Evolutionary conservation across 2,329 filamentous ascomycete genomes (phyloP).

Genomic region (Aspergillus pseudoterreus): DNA sequence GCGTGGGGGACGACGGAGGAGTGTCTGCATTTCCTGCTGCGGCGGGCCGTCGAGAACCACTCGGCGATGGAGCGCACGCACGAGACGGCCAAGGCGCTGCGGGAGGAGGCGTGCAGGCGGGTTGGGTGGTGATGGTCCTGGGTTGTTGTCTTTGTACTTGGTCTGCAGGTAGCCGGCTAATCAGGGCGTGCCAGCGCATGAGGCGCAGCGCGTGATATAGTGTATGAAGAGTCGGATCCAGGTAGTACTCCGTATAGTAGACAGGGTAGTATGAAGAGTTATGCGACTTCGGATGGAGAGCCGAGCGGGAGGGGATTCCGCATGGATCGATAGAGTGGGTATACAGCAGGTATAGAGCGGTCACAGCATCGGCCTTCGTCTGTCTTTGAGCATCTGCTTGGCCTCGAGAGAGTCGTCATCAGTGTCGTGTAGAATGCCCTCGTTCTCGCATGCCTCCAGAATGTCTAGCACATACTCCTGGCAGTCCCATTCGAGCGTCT

Average conservation of each 20-base stretch:
- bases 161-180: not conserved
- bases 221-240: no score
- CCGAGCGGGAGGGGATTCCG: constrained; percentile 1
- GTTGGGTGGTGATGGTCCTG: constrained; percentile 3
- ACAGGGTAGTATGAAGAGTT: no score
- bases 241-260: no score
- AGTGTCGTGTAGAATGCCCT: constrained; percentile 14
- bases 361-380: constrained; percentile 8
- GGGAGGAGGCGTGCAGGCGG: constrained; percentile 57
- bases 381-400: constrained; percentile 11
- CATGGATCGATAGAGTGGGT: not conserved
- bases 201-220: not conserved
- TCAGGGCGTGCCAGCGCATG: not conserved
- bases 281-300: not conserved
- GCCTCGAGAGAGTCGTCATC: constrained; percentile 16
- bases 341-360: no score
- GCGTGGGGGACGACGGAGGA: constrained; percentile 53
- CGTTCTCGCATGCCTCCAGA: constrained; percentile 13
- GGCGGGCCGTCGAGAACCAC: constrained; percentile 67
- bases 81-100: constrained; percentile 61
- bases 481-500: constrained; percentile 21
- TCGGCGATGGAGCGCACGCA: constrained; percentile 64
- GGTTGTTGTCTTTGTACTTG: not conserved
- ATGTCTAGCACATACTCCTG: constrained; percentile 23
- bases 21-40: constrained; percentile 53